Percentiles rank a stretch among this genome's conserved stretches.
Conservation (phyloP, 1,284 basidiomycete genomes). For the Gymnopus androsaceus region DNA sequence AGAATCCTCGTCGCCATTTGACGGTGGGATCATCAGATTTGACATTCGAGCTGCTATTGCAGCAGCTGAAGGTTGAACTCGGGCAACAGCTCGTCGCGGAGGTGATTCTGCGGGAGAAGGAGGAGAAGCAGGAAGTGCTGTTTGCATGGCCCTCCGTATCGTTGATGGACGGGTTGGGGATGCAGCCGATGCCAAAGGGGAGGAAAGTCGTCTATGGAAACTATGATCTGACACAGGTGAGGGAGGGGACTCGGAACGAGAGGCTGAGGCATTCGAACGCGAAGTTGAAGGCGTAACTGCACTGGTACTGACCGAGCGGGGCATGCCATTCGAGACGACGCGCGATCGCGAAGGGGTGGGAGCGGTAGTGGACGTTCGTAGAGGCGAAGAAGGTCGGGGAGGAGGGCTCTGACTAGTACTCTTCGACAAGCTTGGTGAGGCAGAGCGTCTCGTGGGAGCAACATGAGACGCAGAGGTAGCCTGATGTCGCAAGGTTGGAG, state of each 20-base stretch:
- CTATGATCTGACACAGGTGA: conserved; percentile 44
- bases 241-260: conserved; percentile 47
- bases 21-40: conserved; percentile 36
- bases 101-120: conserved; percentile 29
- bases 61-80: conserved; percentile 26
- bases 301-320: conserved; percentile 42
- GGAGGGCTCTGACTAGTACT: conserved; percentile 33
- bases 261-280: conserved; percentile 30
- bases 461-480: conserved; percentile 66
- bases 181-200: conserved; percentile 42
- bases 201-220: conserved; percentile 52
- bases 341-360: conserved; percentile 47
- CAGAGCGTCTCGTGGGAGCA: conserved; percentile 46
- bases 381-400: conserved; percentile 46
- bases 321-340: conserved; percentile 36
- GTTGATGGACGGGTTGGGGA: conserved; percentile 32
- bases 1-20: conserved; percentile 56
- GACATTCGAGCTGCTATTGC: conserved; percentile 39
- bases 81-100: conserved; percentile 21
- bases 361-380: conserved; percentile 39
- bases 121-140: conserved; percentile 49
- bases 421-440: conserved; percentile 44
- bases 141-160: conserved; percentile 48
- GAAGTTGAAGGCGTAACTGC: conserved; percentile 35
- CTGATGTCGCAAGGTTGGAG: conserved; percentile 74